These are phyloP conservation scores for Lasiosphaeriaceae sp. DNA, from an alignment of 495 filamentous ascomycete genomes.

Conservation along the genomic window DNA sequence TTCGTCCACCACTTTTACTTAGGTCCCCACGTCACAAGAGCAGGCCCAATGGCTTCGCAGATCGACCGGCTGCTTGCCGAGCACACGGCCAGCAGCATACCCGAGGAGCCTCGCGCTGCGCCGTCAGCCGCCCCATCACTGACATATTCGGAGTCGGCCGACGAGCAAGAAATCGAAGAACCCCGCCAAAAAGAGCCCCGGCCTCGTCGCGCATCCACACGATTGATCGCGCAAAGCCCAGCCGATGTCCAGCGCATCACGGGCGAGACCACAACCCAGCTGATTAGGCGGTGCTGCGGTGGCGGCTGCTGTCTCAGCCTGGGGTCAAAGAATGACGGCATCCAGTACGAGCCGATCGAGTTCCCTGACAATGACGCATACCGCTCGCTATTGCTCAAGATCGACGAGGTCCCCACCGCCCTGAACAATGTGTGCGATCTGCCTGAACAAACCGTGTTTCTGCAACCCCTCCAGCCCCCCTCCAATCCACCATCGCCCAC, in stretches of 20 bases:
- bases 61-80: constrained; percentile 27
- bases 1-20: background rate
- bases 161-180: constrained; percentile 39
- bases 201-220: constrained; percentile 71
- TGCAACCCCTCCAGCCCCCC: constrained; percentile 46
- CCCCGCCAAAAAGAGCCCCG: constrained; percentile 36
- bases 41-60: constrained; percentile 26
- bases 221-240: constrained; percentile 70
- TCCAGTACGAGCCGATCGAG: constrained; percentile 54
- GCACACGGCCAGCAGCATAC: constrained; percentile 29
- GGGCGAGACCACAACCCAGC: constrained; percentile 54
- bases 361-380: constrained; percentile 86
- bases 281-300: constrained; percentile 79
- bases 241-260: constrained; percentile 70
- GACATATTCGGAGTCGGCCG: constrained; percentile 46
- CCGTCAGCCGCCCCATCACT: constrained; percentile 47
- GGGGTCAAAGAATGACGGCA: constrained; percentile 45
- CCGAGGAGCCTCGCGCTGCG: constrained; percentile 29
- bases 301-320: constrained; percentile 84
- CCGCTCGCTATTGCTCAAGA: constrained; percentile 67
- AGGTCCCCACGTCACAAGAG: background rate
- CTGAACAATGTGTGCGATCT: constrained; percentile 67
- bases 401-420: constrained; percentile 67
- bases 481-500: constrained; percentile 35
- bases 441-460: constrained; percentile 67